A percentile compares a stretch with the other conserved stretches of the same genome.
Evolutionary conservation across 345 rosid genomes (phyloP).

Genomic region (Geranium rotundifolium): DNA sequence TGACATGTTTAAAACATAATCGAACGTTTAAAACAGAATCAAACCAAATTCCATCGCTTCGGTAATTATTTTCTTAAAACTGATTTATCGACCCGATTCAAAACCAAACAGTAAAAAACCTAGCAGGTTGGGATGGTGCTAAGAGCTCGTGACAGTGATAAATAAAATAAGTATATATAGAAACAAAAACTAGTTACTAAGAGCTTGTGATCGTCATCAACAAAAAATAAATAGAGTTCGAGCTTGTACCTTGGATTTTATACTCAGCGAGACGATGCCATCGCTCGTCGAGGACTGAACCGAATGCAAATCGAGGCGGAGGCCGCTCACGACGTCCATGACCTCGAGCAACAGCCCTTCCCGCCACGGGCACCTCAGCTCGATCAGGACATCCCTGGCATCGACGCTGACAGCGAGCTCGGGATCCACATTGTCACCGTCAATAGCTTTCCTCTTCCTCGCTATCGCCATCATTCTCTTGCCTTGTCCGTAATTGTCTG

Average conservation of each 20-base stretch:
- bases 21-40: too few relatives aligned
- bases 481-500: slow-evolving; percentile 46
- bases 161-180: too few relatives aligned
- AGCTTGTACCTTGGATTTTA: slow-evolving; percentile 56
- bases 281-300: slow-evolving; percentile 56
- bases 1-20: too few relatives aligned
- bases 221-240: background rate
- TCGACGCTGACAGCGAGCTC: slow-evolving; percentile 38
- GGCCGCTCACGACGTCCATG: slow-evolving; percentile 48
- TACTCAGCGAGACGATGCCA: slow-evolving; percentile 50
- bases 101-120: too few relatives aligned
- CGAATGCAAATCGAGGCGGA: slow-evolving; percentile 64
- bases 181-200: too few relatives aligned
- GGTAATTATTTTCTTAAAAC: too few relatives aligned
- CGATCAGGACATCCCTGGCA: slow-evolving; percentile 46
- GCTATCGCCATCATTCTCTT: slow-evolving; percentile 12
- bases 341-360: slow-evolving; percentile 77
- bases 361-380: slow-evolving; percentile 69
- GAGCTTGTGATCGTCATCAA: background rate
- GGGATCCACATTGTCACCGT: slow-evolving; percentile 23
- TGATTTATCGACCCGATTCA: too few relatives aligned
- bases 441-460: slow-evolving; percentile 58
- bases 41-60: too few relatives aligned
- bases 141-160: too few relatives aligned
- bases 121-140: too few relatives aligned